A percentile compares a stretch with the other conserved stretches of the same genome.
These are phyloP conservation scores for Aurantiochytrium sp. DNA, from an alignment of 108 stramenopile species.

Conservation along the genomic window DNA sequence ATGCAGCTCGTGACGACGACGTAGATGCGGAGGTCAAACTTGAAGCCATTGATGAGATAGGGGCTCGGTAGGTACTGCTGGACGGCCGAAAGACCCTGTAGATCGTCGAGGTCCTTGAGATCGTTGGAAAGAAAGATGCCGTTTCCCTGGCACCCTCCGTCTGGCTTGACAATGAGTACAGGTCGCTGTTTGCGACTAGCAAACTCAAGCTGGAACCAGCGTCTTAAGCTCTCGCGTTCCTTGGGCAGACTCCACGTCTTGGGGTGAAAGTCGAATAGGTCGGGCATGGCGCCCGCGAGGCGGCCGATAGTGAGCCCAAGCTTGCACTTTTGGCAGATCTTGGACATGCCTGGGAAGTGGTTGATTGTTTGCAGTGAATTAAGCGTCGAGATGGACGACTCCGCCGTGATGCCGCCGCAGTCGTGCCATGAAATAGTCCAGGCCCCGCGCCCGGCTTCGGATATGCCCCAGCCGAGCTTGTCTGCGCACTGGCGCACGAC, in stretches of 20 bases:
- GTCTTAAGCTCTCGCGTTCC: slow-evolving; percentile 36
- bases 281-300: slow-evolving; percentile 66
- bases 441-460: background rate
- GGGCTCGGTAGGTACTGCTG: slow-evolving; percentile 68
- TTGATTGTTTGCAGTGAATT: slow-evolving; percentile 45
- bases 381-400: background rate
- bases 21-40: slow-evolving; percentile 79
- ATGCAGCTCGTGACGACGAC: slow-evolving; percentile 67
- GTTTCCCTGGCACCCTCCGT: slow-evolving; percentile 64
- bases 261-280: slow-evolving; percentile 70
- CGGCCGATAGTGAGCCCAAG: slow-evolving; percentile 70
- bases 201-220: slow-evolving; percentile 57
- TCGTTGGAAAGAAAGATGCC: slow-evolving; percentile 68
- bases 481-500: background rate
- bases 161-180: slow-evolving; percentile 72
- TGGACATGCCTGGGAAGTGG: slow-evolving; percentile 79
- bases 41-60: slow-evolving; percentile 70
- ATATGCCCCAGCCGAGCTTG: background rate
- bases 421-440: background rate
- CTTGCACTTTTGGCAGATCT: slow-evolving; percentile 68
- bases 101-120: slow-evolving; percentile 56
- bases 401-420: slow-evolving; percentile 22
- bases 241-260: slow-evolving; percentile 67
- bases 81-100: slow-evolving; percentile 60
- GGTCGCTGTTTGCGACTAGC: slow-evolving; percentile 51